Conservation (phyloP, 2,329 filamentous ascomycete species). For the Mollisia scopiformis region DNA sequence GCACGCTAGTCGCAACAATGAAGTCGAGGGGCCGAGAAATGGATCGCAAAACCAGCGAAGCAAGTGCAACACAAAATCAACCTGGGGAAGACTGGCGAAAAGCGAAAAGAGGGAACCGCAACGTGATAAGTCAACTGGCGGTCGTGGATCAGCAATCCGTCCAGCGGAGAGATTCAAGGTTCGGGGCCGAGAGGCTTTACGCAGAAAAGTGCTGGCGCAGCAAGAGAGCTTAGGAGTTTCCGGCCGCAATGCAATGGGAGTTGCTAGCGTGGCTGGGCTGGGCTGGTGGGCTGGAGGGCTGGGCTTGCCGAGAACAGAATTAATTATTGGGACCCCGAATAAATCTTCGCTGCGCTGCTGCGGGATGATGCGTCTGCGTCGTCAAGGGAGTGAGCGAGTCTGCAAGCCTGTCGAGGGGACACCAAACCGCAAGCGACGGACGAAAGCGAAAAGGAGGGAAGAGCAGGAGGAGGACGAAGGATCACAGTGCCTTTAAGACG, state of each 20-base stretch:
- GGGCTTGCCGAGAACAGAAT: neutral
- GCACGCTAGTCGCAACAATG: neutral
- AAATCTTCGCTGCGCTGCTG: too few species aligned
- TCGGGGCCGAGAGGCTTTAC: slow-evolving; percentile 13
- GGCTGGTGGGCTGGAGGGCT: neutral
- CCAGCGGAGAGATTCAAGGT: slow-evolving; percentile 18
- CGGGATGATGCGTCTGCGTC: too few species aligned
- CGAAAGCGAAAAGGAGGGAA: neutral
- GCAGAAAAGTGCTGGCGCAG: slow-evolving; percentile 2
- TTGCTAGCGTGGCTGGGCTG: neutral
- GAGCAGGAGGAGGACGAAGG: neutral
- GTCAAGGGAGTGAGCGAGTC: too few species aligned
- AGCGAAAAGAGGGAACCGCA: neutral
- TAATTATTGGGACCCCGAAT: neutral
- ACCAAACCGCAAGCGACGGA: neutral
- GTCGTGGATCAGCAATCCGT: slow-evolving; percentile 17
- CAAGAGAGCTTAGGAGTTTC: neutral
- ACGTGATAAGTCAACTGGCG: neutral
- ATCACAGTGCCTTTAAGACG: neutral
- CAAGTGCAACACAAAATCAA: neutral
- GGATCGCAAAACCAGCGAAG: too few species aligned
- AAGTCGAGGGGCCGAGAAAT: too few species aligned
- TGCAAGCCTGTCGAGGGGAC: neutral
- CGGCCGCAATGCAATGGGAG: neutral
- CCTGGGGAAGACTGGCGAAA: neutral